Evolutionary conservation across 1,284 basidiomycete genomes (phyloP).

Genomic region (Inonotus obliquus): DNA sequence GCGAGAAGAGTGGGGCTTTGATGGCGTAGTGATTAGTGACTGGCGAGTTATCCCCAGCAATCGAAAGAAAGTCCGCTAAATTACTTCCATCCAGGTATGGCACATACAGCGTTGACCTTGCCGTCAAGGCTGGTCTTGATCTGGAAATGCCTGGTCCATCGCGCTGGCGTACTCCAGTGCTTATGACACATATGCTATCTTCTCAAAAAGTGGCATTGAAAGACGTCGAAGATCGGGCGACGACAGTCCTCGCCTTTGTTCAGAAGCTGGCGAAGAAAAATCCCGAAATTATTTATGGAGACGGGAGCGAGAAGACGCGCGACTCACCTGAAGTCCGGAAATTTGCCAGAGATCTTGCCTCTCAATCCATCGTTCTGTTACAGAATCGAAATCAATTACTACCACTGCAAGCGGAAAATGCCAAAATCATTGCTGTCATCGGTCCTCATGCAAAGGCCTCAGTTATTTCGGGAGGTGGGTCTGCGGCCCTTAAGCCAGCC

Average conservation of each 20-base stretch:
- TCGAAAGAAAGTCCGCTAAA: slow-evolving; percentile 9
- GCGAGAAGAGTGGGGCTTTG: slow-evolving; percentile 63
- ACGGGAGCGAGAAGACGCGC: slow-evolving; percentile 53
- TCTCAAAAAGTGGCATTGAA: slow-evolving; percentile 49
- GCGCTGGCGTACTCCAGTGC: slow-evolving; percentile 53
- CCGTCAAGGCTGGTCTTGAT: slow-evolving; percentile 63
- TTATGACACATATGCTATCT: slow-evolving; percentile 52
- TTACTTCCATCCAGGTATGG: slow-evolving; percentile 44
- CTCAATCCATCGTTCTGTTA: slow-evolving; percentile 63
- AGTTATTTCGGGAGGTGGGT: slow-evolving; percentile 47
- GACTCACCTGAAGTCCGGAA: slow-evolving; percentile 50
- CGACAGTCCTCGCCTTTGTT: slow-evolving; percentile 49
- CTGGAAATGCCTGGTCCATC: slow-evolving; percentile 69
- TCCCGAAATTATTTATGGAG: slow-evolving; percentile 60
- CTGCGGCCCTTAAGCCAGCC: slow-evolving; percentile 41
- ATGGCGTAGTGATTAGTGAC: slow-evolving; percentile 62
- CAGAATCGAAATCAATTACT: slow-evolving; percentile 56
- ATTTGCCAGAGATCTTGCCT: slow-evolving; percentile 56
- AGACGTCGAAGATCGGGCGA: slow-evolving; percentile 54
- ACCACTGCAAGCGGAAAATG: slow-evolving; percentile 31
- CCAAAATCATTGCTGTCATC: slow-evolving; percentile 39
- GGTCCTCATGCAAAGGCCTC: slow-evolving; percentile 42
- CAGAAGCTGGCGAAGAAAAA: slow-evolving; percentile 55
- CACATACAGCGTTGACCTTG: slow-evolving; percentile 52
- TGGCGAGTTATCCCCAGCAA: slow-evolving; percentile 37